Base-by-base conservation (phyloP, 2,329 filamentous ascomycete genomes). In the Aphanoascus verrucosus region DNA sequence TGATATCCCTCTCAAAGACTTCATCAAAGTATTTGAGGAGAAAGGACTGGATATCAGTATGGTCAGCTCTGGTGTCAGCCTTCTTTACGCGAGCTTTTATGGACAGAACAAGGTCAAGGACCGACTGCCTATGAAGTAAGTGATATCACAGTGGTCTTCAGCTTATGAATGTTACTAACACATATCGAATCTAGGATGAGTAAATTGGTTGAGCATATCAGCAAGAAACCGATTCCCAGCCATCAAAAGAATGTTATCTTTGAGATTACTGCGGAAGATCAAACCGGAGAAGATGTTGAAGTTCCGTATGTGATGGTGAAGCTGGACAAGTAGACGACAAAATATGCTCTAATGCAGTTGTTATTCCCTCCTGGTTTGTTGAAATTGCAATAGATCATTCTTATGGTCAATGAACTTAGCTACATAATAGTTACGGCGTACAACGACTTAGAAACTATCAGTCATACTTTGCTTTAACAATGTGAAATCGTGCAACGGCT, bases 181-280 rank as follows among this genome's bases (percentile, higher is more conserved):
- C 69, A 60, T 71, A 59, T 53, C 56, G 15, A 32, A 9, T 47
- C 41, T 53, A 95, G 89, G 73, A 80, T 97, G 72, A 95, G 88
- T 72, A 77, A 91, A 66, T 77, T 98, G 48, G 85, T 95, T 4
- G 88, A 91, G 72, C 81, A 80, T 44, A 86, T 98, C 58, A 94
- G 88, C 57, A 94, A 91, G 78, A 96, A 95, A 76, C 79, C 84
- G 1, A 85, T 98, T 55, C 91, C 93, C 0, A 79, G 81, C 3
- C 91, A 97, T 67, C 88, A 95, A 74, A 93, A 86, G 77, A 91
- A 95, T 64, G 81, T 97, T 58, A 96, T 97, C 62, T 94, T 97
- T 65, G 93, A 97, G 74, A 86, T 96, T 60, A 94, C 93, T 5
- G 88, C 86, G 0, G 91, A 97, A 67, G 93, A 97, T 65, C 74